Percentiles rank a stretch among this genome's conserved stretches.
phyloP scores from a whole-genome alignment of 1,139 yeast genomes.

The Blastobotrys arbuscula region DNA sequence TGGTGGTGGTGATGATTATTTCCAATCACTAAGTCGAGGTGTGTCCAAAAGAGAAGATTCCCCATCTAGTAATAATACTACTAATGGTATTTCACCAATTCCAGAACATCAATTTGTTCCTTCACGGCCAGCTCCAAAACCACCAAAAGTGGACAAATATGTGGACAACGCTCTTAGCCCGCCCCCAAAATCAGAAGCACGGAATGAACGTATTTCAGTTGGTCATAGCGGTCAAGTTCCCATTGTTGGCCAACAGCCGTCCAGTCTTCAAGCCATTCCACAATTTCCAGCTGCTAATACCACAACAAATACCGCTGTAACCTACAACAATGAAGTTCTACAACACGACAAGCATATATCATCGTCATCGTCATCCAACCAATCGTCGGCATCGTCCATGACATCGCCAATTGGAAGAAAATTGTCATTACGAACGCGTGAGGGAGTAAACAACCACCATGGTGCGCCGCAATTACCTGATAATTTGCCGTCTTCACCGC shows the following conservation, averaged over 20 bases:
- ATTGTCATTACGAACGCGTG: background rate
- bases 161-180: background rate
- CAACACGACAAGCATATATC: background rate
- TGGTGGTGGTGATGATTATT: constrained; percentile 14
- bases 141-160: constrained; percentile 17
- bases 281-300: background rate
- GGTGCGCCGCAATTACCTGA: background rate
- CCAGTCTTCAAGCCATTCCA: background rate
- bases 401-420: constrained; percentile 5
- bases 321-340: background rate
- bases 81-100: constrained; percentile 6
- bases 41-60: constrained; percentile 11
- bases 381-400: background rate
- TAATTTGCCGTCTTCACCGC: constrained; percentile 25
- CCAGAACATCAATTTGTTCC: constrained; percentile 21
- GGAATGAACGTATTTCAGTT: background rate
- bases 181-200: constrained; percentile 10
- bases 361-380: background rate
- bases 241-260: background rate
- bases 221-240: background rate
- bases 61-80: constrained; percentile 10
- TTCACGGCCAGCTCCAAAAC: constrained; percentile 28
- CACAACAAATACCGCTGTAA: background rate
- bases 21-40: constrained; percentile 11
- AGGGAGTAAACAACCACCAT: background rate